Percentiles rank a stretch among this genome's conserved stretches.
Conservation (phyloP, 2,329 filamentous ascomycete species). For the Ophiostoma quercus region DNA sequence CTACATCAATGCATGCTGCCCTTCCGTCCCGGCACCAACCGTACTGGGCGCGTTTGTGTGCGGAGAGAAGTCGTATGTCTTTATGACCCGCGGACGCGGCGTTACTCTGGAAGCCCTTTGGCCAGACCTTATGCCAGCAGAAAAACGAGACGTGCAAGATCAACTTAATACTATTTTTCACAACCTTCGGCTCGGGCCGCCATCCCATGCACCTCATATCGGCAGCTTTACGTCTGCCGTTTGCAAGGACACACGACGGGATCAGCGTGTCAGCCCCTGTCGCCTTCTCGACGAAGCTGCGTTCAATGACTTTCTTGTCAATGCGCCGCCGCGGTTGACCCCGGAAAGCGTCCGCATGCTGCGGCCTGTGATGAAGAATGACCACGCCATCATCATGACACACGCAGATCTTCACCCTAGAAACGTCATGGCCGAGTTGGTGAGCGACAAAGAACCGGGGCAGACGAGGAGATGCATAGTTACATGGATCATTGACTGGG, state of each 20-base stretch:
- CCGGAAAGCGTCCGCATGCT: conserved; percentile 15
- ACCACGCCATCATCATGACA: conserved; percentile 18
- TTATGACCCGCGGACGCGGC: conserved; percentile 14
- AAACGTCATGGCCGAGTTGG: conserved; percentile 24
- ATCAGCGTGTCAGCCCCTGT: conserved; percentile 10
- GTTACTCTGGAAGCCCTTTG: conserved; percentile 17
- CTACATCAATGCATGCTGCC: conserved; percentile 13
- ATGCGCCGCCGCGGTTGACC: conserved; percentile 2
- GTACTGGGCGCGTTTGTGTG: not conserved
- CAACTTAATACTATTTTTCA: conserved; percentile 8
- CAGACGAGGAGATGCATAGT: conserved; percentile 15
- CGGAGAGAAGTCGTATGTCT: conserved; percentile 1
- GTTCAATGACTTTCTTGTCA: conserved; percentile 10
- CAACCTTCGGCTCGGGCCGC: conserved; percentile 13
- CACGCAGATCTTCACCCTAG: conserved; percentile 26
- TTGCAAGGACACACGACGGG: conserved; percentile 18
- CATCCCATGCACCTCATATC: not conserved
- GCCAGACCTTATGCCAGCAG: conserved; percentile 5
- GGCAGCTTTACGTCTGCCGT: conserved; percentile 11
- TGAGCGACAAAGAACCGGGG: not conserved
- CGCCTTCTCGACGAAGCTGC: not conserved
- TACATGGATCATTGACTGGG: conserved; percentile 23
- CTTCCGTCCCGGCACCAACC: conserved; percentile 1
- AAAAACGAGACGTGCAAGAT: conserved; percentile 15
- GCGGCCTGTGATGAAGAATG: conserved; percentile 13